Percentiles rank a stretch among this genome's conserved stretches.
phyloP scores from a whole-genome alignment of 2,329 filamentous ascomycete species.

The Alternaria gaisen region DNA sequence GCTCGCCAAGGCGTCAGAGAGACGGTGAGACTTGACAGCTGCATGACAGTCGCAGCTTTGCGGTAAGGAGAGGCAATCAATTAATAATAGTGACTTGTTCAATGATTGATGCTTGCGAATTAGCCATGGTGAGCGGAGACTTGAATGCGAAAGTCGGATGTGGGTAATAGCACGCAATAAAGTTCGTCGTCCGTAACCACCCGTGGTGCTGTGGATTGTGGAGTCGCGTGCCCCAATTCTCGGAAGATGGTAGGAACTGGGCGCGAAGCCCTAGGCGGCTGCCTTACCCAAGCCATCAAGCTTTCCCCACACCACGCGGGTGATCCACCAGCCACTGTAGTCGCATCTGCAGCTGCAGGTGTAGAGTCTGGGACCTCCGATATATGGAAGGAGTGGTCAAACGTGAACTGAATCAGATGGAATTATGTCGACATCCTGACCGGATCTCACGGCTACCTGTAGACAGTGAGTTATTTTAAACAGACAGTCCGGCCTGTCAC shows the following conservation, averaged over 20 bases:
- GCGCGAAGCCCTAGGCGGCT: slow-evolving; percentile 11
- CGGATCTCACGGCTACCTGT: background rate
- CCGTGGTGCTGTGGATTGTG: slow-evolving; percentile 13
- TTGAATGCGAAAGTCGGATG: background rate
- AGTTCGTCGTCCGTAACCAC: slow-evolving; percentile 7
- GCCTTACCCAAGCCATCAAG: slow-evolving; percentile 31
- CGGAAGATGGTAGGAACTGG: slow-evolving; percentile 16
- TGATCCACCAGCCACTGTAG: slow-evolving; percentile 13
- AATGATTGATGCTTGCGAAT: background rate
- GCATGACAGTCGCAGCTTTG: slow-evolving; percentile 13
- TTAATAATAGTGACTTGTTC: background rate
- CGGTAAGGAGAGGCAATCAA: background rate
- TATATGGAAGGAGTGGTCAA: background rate
- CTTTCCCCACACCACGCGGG: slow-evolving; percentile 41
- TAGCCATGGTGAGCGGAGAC: background rate
- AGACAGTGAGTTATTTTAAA: background rate
- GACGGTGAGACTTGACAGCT: slow-evolving; percentile 19
- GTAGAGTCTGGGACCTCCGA: background rate
- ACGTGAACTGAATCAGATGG: background rate
- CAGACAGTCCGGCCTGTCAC: slow-evolving; percentile 8
- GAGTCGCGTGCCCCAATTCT: slow-evolving; percentile 19
- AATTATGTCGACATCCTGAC: background rate
- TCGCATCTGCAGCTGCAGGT: slow-evolving; percentile 16
- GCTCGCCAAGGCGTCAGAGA: slow-evolving; percentile 12
- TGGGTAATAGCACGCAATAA: background rate